These are phyloP conservation scores for Linnemannia zychae DNA, from an alignment of 192 early-diverging fungal genomes.

Conservation along the genomic window DNA sequence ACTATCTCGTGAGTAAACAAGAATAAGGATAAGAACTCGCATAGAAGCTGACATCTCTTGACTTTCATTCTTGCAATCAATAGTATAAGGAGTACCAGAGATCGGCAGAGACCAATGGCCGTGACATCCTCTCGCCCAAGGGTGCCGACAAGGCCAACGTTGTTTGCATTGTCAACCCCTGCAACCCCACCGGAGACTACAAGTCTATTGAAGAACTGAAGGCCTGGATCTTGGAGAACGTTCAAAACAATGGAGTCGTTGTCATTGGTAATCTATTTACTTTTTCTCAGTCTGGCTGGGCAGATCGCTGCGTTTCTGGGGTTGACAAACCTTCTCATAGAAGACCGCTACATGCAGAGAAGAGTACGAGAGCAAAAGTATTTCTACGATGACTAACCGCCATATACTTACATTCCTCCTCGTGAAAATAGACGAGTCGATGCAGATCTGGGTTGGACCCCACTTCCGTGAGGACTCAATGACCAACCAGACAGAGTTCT, in stretches of 20 bases:
- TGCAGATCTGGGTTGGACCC: slow-evolving; percentile 93
- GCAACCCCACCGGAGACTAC: slow-evolving; percentile 93
- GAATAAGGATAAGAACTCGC: neutral
- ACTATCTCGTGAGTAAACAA: neutral
- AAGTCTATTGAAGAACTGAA: slow-evolving; percentile 80
- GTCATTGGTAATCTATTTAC: slow-evolving; percentile 77
- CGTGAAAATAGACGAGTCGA: slow-evolving; percentile 80
- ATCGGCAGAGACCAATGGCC: slow-evolving; percentile 82
- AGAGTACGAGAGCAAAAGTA: neutral
- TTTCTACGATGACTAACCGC: neutral
- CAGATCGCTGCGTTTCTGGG: neutral
- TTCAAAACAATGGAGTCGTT: slow-evolving; percentile 81
- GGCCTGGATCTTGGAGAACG: slow-evolving; percentile 81
- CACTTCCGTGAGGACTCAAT: slow-evolving; percentile 88
- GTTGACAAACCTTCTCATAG: neutral
- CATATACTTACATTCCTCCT: neutral
- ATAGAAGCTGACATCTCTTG: neutral
- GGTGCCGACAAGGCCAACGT: slow-evolving; percentile 74
- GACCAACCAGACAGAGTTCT: slow-evolving; percentile 78
- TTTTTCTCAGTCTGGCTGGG: neutral
- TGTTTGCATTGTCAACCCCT: slow-evolving; percentile 91
- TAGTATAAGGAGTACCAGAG: slow-evolving; percentile 94
- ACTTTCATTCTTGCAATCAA: slow-evolving; percentile 5
- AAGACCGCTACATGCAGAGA: neutral
- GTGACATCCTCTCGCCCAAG: slow-evolving; percentile 71